phyloP scores from a whole-genome alignment of 305 asterid genomes.

The Fraxinus albicans region DNA sequence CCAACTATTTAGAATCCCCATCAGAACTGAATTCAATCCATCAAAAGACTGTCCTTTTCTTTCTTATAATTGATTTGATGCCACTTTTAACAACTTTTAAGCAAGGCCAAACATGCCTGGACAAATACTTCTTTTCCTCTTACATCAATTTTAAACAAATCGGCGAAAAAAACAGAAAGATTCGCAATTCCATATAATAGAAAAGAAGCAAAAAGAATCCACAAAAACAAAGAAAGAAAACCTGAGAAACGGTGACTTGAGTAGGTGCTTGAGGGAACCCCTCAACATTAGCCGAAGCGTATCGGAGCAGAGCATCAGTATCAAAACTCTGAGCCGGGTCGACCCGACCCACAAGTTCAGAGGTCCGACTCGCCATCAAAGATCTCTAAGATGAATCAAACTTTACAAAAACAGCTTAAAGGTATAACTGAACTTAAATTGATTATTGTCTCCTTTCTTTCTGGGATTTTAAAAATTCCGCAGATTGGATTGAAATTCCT shows the following conservation, averaged over 20 bases:
- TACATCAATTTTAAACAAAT: background rate
- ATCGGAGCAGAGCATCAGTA: constrained; percentile 53
- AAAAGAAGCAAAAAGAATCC: background rate
- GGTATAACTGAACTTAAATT: background rate
- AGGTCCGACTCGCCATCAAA: constrained; percentile 64
- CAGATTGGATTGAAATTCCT: background rate
- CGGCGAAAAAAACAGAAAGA: background rate
- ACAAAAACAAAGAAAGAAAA: constrained; percentile 13
- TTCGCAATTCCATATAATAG: background rate
- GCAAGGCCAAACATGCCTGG: background rate
- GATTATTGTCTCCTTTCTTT: background rate
- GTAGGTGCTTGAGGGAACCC: constrained; percentile 70
- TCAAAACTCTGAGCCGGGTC: constrained; percentile 72
- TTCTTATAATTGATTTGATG: background rate
- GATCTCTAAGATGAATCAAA: background rate
- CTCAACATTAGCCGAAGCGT: constrained; percentile 62
- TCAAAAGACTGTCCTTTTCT: background rate
- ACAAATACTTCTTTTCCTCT: background rate
- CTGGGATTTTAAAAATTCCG: background rate
- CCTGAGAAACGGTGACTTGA: constrained; percentile 70
- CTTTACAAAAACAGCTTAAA: background rate
- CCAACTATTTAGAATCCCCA: background rate
- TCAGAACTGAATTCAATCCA: background rate
- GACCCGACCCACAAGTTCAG: constrained; percentile 65
- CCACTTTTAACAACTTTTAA: background rate